Base-by-base conservation (phyloP, 2,329 filamentous ascomycete genomes). In the Thielaviopsis musarum region DNA sequence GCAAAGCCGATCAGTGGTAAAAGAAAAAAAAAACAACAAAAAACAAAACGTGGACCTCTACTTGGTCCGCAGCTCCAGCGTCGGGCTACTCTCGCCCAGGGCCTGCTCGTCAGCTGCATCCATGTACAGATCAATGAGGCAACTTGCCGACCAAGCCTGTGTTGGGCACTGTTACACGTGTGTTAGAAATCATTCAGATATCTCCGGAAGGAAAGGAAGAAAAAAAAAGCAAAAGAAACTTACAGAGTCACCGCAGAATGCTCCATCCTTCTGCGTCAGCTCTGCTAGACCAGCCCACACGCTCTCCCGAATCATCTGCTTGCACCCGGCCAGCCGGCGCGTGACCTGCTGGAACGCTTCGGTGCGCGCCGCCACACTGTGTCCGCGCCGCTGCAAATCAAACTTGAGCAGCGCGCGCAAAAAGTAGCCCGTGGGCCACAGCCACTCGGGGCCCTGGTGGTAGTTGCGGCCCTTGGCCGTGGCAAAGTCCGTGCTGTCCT, bases 391-490 rank as follows among this genome's bases (percentile, higher is more conserved):
- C 74, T 80, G 78, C 56, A 97, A 74, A 69, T 96, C 90, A 67
- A 97, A 97, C 70, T 90, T 87, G 63, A 98, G 78, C 64, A 98
- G 75, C 1, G 93, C 93, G 55, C 94, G 84, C 22, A 96, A 77
- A 77, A 95, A 98, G 75, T 90, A 98, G 4, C 93, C 93, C 1
- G 89, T 91, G 0, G 91, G 94, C 93, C 93, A 98, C 24, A 96
- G 74, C 93, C 93, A 98, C 70, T 98, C 93, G 0, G 93, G 94
- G 4, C 93, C 93, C 70, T 97, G 91, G 71, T 98, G 93, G 73
- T 98, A 98, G 72, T 97, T 98, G 60, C 93, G 80, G 56, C 93
- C 93, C 72, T 97, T 97, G 65, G 87, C 83, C 0, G 91, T 97
- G 12, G 88, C 81, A 67, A 96, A 97, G 70, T 97, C 88, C 13